phyloP scores from a whole-genome alignment of 2,329 filamentous ascomycete species.

The Dothidotthia symphoricarpi region DNA sequence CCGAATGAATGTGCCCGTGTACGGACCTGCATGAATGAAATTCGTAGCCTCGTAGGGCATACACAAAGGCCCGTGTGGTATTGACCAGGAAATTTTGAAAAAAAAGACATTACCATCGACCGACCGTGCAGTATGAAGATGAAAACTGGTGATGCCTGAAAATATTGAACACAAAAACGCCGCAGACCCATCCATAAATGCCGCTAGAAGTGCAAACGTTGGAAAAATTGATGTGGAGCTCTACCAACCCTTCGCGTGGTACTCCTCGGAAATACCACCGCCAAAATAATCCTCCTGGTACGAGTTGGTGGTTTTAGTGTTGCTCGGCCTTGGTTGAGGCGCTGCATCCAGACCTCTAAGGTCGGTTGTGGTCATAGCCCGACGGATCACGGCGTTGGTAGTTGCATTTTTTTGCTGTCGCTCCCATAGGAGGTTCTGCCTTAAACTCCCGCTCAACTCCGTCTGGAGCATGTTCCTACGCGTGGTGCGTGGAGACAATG shows the following conservation, averaged over 20 bases:
- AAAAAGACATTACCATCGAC: conserved; percentile 30
- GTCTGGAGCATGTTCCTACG: conserved; percentile 93
- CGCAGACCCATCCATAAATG: conserved; percentile 35
- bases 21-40: conserved; percentile 35
- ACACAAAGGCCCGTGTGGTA: conserved; percentile 34
- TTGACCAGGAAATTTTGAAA: conserved; percentile 34
- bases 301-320: conserved; percentile 65
- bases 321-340: conserved; percentile 48
- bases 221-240: conserved; percentile 10
- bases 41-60: conserved; percentile 42
- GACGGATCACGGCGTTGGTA: conserved; percentile 72
- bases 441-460: conserved; percentile 88
- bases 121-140: conserved; percentile 16
- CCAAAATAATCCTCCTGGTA: conserved; percentile 76
- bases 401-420: conserved; percentile 91
- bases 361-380: conserved; percentile 64
- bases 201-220: conserved; percentile 38
- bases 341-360: conserved; percentile 84
- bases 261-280: conserved; percentile 67
- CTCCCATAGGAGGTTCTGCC: conserved; percentile 90
- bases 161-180: conserved; percentile 28
- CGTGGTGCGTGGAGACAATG: conserved; percentile 86
- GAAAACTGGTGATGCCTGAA: conserved; percentile 17
- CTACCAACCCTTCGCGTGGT: conserved; percentile 84
- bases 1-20: conserved; percentile 30